Base-by-base conservation (phyloP, 352 stramenopile species). In the Pythium utonaiense region DNA sequence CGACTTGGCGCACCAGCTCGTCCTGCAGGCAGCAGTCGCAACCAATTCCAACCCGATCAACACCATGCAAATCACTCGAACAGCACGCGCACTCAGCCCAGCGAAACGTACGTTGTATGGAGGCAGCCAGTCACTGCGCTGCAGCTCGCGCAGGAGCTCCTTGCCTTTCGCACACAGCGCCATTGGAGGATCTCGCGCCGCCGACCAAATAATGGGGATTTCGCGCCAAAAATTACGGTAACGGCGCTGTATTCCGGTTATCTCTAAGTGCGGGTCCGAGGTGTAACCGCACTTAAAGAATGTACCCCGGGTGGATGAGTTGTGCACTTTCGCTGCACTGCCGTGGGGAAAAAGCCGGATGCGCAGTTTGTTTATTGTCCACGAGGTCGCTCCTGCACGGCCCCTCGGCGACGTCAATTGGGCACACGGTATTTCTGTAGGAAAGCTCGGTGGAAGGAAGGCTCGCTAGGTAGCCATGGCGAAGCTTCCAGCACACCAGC, bases 61-160 rank as follows among this genome's bases (percentile, higher is more conserved):
- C 48, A 24, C 14, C 14, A 54, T n/a, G n/a, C n/a, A 28, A 17
- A 3, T 21, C 31, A 33, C 8, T 8, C 17, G 44, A 51, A 50
- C n/a, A 59, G 27, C 22, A 64, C 34, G 14, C 62, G 47, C 61
- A 56, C 64, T 50, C 49, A 10, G 30, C 17, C 25, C 28, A 33
- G 5, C 28, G 28, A 9, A 14, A 70, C 81, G 53, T 67, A 93
- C 91, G 67, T 97, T 97, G 74, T 96, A 97, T 4, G 88, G 78
- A 14, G 91, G 88, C 36, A 97, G 66, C 91, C 91, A 97, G 69
- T 97, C 88, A 67, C 89, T 97, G 21, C 88, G 88, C 73, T 89
- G 77, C 44, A 97, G 73, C 73, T 97, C 91, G 51, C 86, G 84
- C 56, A 97, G 70, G 38, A 97, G 70, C 68, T 96, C 87, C 59